Evolutionary conservation across 768 basidiomycete species (phyloP).

Genomic region (Gyrodon lividus): DNA sequence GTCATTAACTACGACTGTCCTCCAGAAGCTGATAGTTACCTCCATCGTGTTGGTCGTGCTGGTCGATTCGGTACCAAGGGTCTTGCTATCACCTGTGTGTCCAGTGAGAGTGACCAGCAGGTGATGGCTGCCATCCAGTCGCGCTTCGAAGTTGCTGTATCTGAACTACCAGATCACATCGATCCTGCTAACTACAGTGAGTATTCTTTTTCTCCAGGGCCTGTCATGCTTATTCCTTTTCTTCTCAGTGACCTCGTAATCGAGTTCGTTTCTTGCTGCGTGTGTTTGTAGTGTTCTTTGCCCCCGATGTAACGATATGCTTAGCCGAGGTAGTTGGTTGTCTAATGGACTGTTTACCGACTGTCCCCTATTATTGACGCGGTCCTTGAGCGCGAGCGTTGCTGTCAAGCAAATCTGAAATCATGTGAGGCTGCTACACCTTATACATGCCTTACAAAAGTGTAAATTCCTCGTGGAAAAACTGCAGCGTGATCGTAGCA

Average conservation of each 20-base stretch:
- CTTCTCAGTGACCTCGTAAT: conserved; percentile 45
- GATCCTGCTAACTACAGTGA: conserved; percentile 94
- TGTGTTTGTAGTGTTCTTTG: conserved; percentile 6
- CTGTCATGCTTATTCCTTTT: background rate
- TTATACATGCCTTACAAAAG: too few species aligned
- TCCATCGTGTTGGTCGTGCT: conserved; percentile 98
- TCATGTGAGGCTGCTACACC: too few species aligned
- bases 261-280: conserved; percentile 12
- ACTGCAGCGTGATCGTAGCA: too few species aligned
- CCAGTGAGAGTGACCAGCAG: conserved; percentile 88
- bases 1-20: conserved; percentile 99
- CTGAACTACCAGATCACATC: conserved; percentile 91
- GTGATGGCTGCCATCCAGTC: conserved; percentile 95
- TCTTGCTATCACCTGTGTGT: conserved; percentile 95
- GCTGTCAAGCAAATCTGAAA: too few species aligned
- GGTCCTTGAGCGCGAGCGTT: too few species aligned
- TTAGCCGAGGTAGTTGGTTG: conserved; percentile 11
- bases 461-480: too few species aligned
- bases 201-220: conserved; percentile 31
- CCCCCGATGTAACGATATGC: conserved; percentile 24
- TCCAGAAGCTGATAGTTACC: conserved; percentile 95
- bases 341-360: background rate
- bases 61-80: conserved; percentile 99
- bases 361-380: background rate
- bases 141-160: conserved; percentile 95